Base-by-base conservation (phyloP, 495 filamentous ascomycete species). In the Clohesyomyces aquaticus region DNA sequence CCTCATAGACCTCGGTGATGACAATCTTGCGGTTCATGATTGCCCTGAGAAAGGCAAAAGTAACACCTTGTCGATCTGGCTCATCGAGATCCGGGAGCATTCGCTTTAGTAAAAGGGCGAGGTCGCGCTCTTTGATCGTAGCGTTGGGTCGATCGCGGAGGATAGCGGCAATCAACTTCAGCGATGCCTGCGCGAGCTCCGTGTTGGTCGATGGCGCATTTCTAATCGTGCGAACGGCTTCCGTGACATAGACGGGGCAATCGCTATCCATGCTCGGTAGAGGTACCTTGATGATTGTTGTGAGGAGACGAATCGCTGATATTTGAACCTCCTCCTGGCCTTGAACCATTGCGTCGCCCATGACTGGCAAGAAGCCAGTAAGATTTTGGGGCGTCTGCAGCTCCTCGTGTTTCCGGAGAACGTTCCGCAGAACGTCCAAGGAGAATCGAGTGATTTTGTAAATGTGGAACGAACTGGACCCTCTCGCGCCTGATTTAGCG, bases 11-110 rank as follows among this genome's bases (percentile, higher is more conserved):
- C 49, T 89, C 85, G 1, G 92, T 84, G 48, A 95, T 91, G 57
- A 96, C 80, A 50, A 96, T 79, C 74, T 90, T 96, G 23, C 91
- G 82, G 22, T 87, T 85, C 76, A 98, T 84, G 42, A 98, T 85
- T 0, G 89, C 88, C 50, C 89, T 85, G 26, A 98, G 79, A 72
- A 98, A 97, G 72, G 91, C 96, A 80, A 97, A 98, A 0, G 90
- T 90, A 35, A 93, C 81, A 56, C 94, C 91, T 62, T 96, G 89
- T 46, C 90, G 88, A 55, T 95, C 88, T 18, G 93, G 93, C 69
- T 97, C 90, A 45, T 95, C 93, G 27, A 98, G 79, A 71, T 98
- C 93, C n/a, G 91, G 83, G 59, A 89, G 89, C 35, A 98, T 76
- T 28, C 90, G 87, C 57, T 87, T 85, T 21, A 98, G 87, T 0